phyloP scores from a whole-genome alignment of 495 filamentous ascomycete genomes.

The Neurospora sp. region DNA sequence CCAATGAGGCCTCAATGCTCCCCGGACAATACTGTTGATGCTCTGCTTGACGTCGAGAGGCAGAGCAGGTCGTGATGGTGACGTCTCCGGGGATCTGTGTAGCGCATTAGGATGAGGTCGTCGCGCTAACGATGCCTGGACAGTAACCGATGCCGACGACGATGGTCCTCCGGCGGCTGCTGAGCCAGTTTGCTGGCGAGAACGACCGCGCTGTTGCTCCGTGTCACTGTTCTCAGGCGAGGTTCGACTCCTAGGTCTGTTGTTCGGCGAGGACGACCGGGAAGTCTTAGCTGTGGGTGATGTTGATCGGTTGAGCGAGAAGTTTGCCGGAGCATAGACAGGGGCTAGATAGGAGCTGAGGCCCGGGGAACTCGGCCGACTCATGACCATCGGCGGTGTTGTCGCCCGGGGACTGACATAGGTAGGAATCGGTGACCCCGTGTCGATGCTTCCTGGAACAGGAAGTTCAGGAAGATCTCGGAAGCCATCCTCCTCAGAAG shows the following conservation, averaged over 20 bases:
- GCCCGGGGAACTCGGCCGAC: conserved; percentile 56
- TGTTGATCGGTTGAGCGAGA: conserved; percentile 42
- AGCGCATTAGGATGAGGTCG: conserved; percentile 13
- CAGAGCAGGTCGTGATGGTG: conserved; percentile 45
- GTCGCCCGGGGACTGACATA: conserved; percentile 63
- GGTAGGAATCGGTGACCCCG: conserved; percentile 54
- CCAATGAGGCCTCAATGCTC: conserved; percentile 67
- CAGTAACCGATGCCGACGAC: not conserved
- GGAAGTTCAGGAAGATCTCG: conserved; percentile 55
- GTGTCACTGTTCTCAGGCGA: conserved; percentile 37
- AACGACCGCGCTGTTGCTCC: conserved; percentile 23
- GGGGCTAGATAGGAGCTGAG: conserved; percentile 58
- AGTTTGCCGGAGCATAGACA: conserved; percentile 49
- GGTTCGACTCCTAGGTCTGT: conserved; percentile 11
- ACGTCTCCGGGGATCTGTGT: conserved; percentile 42
- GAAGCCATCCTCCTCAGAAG: conserved; percentile 42
- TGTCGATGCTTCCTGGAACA: conserved; percentile 18
- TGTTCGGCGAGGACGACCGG: conserved; percentile 17
- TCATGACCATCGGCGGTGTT: conserved; percentile 54
- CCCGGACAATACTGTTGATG: conserved; percentile 71
- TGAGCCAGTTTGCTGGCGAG: not conserved
- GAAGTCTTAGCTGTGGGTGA: conserved; percentile 22
- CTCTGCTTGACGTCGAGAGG: conserved; percentile 67
- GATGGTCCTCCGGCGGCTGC: not conserved
- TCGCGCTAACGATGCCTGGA: not conserved